Conservation (phyloP, 2,329 filamentous ascomycete species). For the Fusarium robinianum region DNA sequence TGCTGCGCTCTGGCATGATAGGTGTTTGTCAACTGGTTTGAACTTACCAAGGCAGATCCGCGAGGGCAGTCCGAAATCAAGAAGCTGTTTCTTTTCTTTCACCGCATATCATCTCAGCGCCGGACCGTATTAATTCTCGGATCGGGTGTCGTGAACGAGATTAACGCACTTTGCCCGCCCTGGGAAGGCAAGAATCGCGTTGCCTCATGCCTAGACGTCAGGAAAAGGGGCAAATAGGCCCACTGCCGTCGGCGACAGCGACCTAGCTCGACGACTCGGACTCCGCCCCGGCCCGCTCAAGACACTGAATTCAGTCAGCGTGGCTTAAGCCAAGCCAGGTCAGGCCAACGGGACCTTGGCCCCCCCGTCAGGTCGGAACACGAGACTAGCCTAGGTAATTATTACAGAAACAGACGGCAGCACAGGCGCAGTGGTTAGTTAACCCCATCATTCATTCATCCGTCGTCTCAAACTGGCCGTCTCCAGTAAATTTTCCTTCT, state of each 20-base stretch:
- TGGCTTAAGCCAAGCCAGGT: slow-evolving; percentile 11
- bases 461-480: neutral
- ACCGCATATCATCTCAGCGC: no score
- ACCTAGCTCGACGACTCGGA: slow-evolving; percentile 14
- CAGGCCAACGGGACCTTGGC: slow-evolving; percentile 9
- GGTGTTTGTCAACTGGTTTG: no score
- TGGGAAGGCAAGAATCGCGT: no score
- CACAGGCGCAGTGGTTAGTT: slow-evolving; percentile 12
- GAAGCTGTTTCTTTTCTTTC: no score
- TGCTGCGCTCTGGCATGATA: no score
- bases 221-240: neutral
- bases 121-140: no score
- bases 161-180: no score
- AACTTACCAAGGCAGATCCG: no score
- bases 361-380: slow-evolving; percentile 19
- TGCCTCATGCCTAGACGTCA: no score
- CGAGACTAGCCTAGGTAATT: no score
- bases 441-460: slow-evolving; percentile 4
- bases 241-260: slow-evolving; percentile 4
- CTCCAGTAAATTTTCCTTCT: neutral
- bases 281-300: slow-evolving; percentile 12
- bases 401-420: slow-evolving; percentile 2
- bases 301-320: slow-evolving; percentile 17
- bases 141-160: no score
- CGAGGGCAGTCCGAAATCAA: no score